phyloP scores from a whole-genome alignment of 176 grass and related monocot species.

The Musa troglodytarum region DNA sequence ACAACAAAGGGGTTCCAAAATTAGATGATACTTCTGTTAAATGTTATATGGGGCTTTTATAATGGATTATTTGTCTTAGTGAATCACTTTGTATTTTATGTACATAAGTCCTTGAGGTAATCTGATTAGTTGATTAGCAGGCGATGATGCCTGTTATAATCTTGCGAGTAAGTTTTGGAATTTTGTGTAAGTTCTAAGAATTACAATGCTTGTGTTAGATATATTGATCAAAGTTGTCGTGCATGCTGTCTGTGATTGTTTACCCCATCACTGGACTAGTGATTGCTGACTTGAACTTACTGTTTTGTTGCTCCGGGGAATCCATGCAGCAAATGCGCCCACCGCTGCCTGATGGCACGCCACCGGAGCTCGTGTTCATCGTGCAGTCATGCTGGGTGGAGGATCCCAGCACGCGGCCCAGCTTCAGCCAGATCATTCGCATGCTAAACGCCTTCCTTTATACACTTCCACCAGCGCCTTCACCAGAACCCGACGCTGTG shows the following conservation, averaged over 20 bases:
- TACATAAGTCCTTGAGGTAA: no score
- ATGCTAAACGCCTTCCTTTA: conserved; percentile 82
- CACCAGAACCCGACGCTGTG: conserved; percentile 27
- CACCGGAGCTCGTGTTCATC: conserved; percentile 67
- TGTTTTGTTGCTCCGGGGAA: background rate
- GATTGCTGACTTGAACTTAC: conserved; percentile 13
- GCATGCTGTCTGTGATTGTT: background rate
- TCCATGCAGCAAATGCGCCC: conserved; percentile 77
- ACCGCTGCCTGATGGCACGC: conserved; percentile 53
- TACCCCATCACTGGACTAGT: background rate
- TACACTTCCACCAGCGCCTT: conserved; percentile 34
- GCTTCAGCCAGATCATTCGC: conserved; percentile 89
- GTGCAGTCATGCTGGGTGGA: conserved; percentile 93
- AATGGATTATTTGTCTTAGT: no score
- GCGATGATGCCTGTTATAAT: no score
- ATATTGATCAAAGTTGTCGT: no score
- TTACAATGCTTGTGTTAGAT: no score
- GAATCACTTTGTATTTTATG: no score
- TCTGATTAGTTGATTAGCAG: no score
- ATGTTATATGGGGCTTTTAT: no score
- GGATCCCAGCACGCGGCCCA: conserved; percentile 72
- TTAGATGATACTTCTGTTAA: no score
- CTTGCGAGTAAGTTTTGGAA: no score
- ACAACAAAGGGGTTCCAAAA: no score
- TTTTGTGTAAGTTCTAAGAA: no score